Percentiles rank a stretch among this genome's conserved stretches.
These are phyloP conservation scores for Xerocomus minutiporus DNA, from an alignment of 1,284 basidiomycete species.

Conservation along the genomic window DNA sequence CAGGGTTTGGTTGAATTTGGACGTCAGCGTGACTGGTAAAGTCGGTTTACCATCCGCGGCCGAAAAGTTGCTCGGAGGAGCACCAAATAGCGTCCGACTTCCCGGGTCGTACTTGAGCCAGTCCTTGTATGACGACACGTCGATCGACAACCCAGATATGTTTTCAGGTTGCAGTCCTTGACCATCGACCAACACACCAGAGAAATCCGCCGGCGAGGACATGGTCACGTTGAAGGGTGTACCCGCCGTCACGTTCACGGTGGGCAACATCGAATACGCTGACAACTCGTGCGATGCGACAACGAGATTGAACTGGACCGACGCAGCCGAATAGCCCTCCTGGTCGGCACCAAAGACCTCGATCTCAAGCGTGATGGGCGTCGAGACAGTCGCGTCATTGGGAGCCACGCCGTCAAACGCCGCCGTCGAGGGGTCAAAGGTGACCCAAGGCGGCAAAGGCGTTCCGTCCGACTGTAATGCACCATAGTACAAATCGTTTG, in stretches of 20 bases:
- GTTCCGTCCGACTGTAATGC: constrained; percentile 64
- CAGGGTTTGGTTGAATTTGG: constrained; percentile 64
- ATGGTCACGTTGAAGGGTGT: constrained; percentile 56
- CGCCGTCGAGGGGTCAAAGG: constrained; percentile 60
- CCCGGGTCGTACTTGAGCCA: constrained; percentile 66
- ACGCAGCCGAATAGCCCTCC: constrained; percentile 54
- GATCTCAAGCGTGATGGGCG: constrained; percentile 46
- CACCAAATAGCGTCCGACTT: constrained; percentile 59
- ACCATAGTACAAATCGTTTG: constrained; percentile 58
- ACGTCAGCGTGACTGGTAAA: constrained; percentile 60
- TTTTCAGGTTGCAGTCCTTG: constrained; percentile 49
- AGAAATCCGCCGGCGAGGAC: constrained; percentile 53
- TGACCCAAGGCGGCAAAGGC: constrained; percentile 72
- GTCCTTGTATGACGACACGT: constrained; percentile 47
- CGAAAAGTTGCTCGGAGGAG: constrained; percentile 42
- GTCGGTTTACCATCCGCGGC: constrained; percentile 30
- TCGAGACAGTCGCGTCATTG: constrained; percentile 31
- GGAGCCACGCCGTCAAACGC: constrained; percentile 83
- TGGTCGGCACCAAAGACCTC: constrained; percentile 62
- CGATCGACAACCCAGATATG: constrained; percentile 49
- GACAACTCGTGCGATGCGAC: constrained; percentile 65
- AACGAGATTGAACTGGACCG: constrained; percentile 52
- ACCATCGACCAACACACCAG: constrained; percentile 60
- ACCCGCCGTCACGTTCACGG: constrained; percentile 61
- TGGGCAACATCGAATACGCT: constrained; percentile 43